These are phyloP conservation scores for Emmonsiellopsis sp. DNA, from an alignment of 2,329 filamentous ascomycete species.

Conservation along the genomic window DNA sequence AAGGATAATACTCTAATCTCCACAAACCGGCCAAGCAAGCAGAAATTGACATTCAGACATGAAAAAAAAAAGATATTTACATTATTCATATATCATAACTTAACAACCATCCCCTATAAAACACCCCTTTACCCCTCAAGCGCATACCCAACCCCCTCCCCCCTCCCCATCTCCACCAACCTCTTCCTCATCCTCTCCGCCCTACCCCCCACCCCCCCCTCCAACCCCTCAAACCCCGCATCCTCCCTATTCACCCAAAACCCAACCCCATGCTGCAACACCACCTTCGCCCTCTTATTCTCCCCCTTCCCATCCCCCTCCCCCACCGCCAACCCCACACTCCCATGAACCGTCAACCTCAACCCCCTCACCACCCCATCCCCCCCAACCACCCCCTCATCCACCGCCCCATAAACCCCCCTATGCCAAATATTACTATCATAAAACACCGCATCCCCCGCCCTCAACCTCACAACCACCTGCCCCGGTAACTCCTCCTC, in stretches of 20 bases:
- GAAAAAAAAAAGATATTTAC: no score
- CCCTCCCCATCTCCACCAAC: slow-evolving; percentile 37
- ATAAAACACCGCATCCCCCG: slow-evolving; percentile 79
- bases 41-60: no score
- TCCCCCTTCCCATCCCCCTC: slow-evolving; percentile 16
- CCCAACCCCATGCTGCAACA: slow-evolving; percentile 39
- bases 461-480: slow-evolving; percentile 54
- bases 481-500: slow-evolving; percentile 54
- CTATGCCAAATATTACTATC: slow-evolving; percentile 72
- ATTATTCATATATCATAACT: background rate
- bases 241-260: slow-evolving; percentile 35
- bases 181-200: slow-evolving; percentile 37
- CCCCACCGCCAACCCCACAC: slow-evolving; percentile 28
- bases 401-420: slow-evolving; percentile 30
- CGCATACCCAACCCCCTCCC: slow-evolving; percentile 36
- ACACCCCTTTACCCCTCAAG: slow-evolving; percentile 27
- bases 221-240: slow-evolving; percentile 25
- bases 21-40: no score
- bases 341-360: slow-evolving; percentile 36
- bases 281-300: slow-evolving; percentile 33
- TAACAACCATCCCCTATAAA: background rate
- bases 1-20: background rate
- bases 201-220: slow-evolving; percentile 21
- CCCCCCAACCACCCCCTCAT: slow-evolving; percentile 15
- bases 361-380: slow-evolving; percentile 27